Conservation (phyloP, 2,329 filamentous ascomycete genomes). For the Phialophora tarda region DNA sequence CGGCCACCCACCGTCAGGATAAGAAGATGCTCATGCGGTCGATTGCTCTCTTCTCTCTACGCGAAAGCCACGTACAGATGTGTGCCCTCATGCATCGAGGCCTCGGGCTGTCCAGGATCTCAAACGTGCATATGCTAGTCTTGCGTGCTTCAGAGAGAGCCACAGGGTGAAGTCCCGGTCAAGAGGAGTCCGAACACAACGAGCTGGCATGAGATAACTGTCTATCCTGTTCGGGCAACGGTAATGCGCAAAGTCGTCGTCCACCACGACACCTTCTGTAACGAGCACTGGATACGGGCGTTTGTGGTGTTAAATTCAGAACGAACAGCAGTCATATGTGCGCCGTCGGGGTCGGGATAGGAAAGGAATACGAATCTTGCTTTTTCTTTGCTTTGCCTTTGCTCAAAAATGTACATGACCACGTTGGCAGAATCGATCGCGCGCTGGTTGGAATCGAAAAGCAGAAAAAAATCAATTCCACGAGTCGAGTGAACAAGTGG, state of each 20-base stretch:
- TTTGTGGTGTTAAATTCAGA: background rate
- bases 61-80: background rate
- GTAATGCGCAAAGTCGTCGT: background rate
- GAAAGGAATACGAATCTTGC: background rate
- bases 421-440: background rate
- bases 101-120: background rate
- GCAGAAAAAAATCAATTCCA: background rate
- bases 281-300: constrained; percentile 2
- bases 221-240: background rate
- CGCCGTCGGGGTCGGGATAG: background rate
- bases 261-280: background rate
- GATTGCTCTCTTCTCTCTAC: background rate
- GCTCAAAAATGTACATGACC: background rate
- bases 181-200: too few species aligned
- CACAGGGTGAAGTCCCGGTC: background rate
- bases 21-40: background rate
- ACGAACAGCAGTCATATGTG: background rate
- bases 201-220: background rate
- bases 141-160: background rate
- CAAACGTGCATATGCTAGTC: background rate
- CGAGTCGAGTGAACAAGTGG: background rate
- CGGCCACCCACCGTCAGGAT: background rate
- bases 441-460: background rate
- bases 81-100: background rate
- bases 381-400: background rate